Base-by-base conservation (phyloP, 108 stramenopile species). In the Nitzschia sp. region DNA sequence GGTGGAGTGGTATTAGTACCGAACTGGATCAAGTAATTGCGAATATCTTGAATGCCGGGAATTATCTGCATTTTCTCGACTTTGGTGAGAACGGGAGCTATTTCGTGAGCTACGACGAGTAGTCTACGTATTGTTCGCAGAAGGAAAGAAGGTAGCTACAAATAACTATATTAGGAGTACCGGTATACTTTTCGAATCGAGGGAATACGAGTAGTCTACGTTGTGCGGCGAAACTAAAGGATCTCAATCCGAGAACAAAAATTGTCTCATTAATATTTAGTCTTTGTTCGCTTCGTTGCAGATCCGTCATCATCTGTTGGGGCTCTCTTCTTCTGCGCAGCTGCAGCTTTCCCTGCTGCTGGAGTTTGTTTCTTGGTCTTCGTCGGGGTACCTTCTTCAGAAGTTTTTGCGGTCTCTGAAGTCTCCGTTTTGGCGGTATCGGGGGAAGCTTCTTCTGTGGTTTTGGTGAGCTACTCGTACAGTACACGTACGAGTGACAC, bases 1-100 rank as follows among this genome's bases (percentile, higher is more conserved):
- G 88, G 88, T 93, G 89, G 89, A 83, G 83, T 62, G 86, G 84
- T 5, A 85, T 90, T 4, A 69, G 77, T 8, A 63, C 81, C 1
- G 87, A 88, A 46, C 53, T 86, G 23, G 81, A 87, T 66, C 58
- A 66, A 32, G 66, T 75, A 16, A 76, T 90, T 60, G 30, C 71
- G 19, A 70, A 76, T 21, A 67, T 93, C 29, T 47, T 79, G 46
- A 75, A 81, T 23, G 60, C 58, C 2, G 85, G 84, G 25, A 64
- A 58, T 48, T 82, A 74, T 53, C 64, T 88, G 31, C 77, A 77
- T 55, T 83, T 73, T 48, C 72, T 93, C 38, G 85, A 86, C 60
- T 93, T 90, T 73, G 92, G 92, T 34, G 85, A 81, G 17, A 77
- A 84, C 52, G 89, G 81, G 32, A 69, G 80, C 25, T 93, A 85